phyloP scores from a whole-genome alignment of 495 filamentous ascomycete genomes.

The Paragyromitra xinjiangensis region DNA sequence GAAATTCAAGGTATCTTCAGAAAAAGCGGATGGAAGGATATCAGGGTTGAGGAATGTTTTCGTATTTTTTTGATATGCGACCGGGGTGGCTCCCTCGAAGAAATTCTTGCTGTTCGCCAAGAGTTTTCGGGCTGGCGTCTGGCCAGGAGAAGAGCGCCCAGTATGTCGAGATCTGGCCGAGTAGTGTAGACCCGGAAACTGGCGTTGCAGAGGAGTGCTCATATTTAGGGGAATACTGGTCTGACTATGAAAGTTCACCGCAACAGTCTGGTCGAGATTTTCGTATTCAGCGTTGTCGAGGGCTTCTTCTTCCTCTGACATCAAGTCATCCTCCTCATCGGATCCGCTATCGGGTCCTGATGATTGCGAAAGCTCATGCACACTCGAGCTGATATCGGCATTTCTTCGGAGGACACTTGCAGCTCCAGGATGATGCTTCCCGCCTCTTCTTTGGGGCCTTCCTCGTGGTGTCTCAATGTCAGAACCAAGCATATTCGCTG shows the following conservation, averaged over 20 bases:
- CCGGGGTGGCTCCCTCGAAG: conserved; percentile 29
- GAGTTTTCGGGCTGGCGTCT: conserved; percentile 46
- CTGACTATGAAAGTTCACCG: conserved; percentile 25
- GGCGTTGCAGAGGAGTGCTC: conserved; percentile 50
- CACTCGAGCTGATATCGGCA: not conserved
- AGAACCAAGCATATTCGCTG: conserved; percentile 32
- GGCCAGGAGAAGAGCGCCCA: conserved; percentile 33
- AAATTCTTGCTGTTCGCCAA: conserved; percentile 40
- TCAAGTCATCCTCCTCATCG: conserved; percentile 39
- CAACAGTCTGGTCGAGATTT: conserved; percentile 43
- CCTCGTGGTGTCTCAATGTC: conserved; percentile 54
- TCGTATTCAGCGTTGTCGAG: conserved; percentile 41
- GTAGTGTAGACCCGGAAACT: conserved; percentile 37
- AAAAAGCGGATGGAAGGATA: conserved; percentile 52
- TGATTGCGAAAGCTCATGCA: conserved; percentile 37
- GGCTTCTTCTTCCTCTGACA: conserved; percentile 30
- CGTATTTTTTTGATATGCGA: conserved; percentile 25
- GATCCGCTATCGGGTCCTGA: conserved; percentile 49
- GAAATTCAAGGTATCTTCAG: conserved; percentile 53
- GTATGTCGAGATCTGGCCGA: conserved; percentile 34
- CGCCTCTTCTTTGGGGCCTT: conserved; percentile 51
- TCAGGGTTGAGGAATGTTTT: conserved; percentile 47
- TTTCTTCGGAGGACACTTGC: conserved; percentile 14
- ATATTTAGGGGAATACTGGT: conserved; percentile 36
- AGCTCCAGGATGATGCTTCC: conserved; percentile 55